Base-by-base conservation (phyloP, 345 rosid genomes). In the Sonneratia alba region DNA sequence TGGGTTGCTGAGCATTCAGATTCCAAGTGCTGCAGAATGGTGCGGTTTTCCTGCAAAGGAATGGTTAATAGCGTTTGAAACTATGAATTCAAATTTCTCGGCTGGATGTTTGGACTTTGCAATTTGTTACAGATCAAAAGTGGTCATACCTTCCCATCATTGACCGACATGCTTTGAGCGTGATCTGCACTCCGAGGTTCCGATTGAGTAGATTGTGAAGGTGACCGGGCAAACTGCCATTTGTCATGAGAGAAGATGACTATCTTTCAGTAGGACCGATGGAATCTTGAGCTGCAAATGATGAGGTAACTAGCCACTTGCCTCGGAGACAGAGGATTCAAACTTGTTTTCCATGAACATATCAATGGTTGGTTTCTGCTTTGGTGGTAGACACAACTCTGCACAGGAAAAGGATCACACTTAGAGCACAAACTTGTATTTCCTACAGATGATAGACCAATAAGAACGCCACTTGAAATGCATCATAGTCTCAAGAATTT, bases 1-100 rank as follows among this genome's bases (percentile, higher is more conserved):
- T 75, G 80, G 71, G 79, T 85, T 36, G 83, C 81, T 73, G 89
- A 85, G 85, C 86, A 79, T 70, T 84, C 88, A 16, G 88, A 89
- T 76, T 73, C 87, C 49, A 80, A 73, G 74, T 77, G 83, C 74
- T 73, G 77, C 36, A 22, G 51, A 32, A 38, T 72, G 57, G 36
- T 66, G 78, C 77, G 55, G 70, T 69, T 76, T 67, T 77, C 87
- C 88, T 85, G 72, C 75, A 40, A 59, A 70, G 71, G 48, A 55
- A 72, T 47, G 55, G 36, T 61, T 57, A 24, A 59, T 6, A 10
- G 14, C 6, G 32, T 27, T 27, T 42, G 45, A 42, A 42, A 42
- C 7, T 14, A 62, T 7, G n/a, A 57, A 1, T 7, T 57, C 34
- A 1, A 66, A 16, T 11, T 38, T 21, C 21, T 21, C 12, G 49